phyloP scores from a whole-genome alignment of 345 rosid species.

The Alliaria petiolata region DNA sequence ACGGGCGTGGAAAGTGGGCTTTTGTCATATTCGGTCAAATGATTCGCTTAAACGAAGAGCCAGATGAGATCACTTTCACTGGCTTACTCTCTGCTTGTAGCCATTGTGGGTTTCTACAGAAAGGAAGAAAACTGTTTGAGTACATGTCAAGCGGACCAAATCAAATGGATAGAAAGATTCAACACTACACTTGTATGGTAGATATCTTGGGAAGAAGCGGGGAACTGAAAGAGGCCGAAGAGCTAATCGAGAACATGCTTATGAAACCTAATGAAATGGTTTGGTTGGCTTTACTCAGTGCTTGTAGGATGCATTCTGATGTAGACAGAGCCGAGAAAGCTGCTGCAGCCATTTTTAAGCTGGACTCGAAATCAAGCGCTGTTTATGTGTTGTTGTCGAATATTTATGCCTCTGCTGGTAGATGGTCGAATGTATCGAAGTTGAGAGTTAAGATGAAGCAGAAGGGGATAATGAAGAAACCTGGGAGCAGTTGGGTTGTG shows the following conservation, averaged over 20 bases:
- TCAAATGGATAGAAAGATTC: constrained; percentile 32
- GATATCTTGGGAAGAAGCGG: constrained; percentile 63
- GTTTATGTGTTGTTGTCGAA: constrained; percentile 57
- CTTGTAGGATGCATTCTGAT: constrained; percentile 55
- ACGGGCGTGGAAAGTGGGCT: constrained; percentile 55
- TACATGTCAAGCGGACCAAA: constrained; percentile 35
- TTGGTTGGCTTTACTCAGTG: constrained; percentile 72
- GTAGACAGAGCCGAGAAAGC: constrained; percentile 56
- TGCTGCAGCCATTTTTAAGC: constrained; percentile 38
- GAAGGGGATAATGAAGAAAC: constrained; percentile 44
- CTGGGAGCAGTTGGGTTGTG: constrained; percentile 57
- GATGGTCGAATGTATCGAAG: constrained; percentile 52
- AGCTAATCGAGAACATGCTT: too few relatives aligned
- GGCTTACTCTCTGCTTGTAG: constrained; percentile 80
- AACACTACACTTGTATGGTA: constrained; percentile 71
- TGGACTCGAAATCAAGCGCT: constrained; percentile 56
- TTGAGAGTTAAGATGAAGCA: constrained; percentile 56
- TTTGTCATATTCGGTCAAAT: constrained; percentile 46
- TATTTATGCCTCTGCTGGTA: constrained; percentile 55
- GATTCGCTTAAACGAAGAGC: too few relatives aligned
- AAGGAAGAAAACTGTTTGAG: constrained; percentile 52
- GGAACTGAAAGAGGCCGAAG: too few relatives aligned
- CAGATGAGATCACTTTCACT: constrained; percentile 67
- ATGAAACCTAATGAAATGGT: constrained; percentile 45
- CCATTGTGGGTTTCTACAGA: constrained; percentile 57